Evolutionary conservation across 805 yeast species (phyloP), one percentile per base, ranked within the genome.

Genomic region (Torulaspora quercuum): DNA sequence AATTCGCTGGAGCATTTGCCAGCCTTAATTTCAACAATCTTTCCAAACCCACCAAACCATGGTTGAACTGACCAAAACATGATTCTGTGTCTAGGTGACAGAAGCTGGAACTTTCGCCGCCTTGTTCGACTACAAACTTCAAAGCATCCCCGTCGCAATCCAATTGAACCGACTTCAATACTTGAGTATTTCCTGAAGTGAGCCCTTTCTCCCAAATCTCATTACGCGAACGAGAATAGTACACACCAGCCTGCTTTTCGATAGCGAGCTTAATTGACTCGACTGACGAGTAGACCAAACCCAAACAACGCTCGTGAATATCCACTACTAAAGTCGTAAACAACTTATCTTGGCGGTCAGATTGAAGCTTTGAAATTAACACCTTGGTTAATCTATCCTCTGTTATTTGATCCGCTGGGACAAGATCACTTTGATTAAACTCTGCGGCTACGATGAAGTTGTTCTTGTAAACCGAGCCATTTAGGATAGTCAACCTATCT

Each of bases 171-270:
- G 70, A 64, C 15, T 82, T 48, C 31, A 92, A 70, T 48, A 71
- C 70, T 65, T 92, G 98, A 1, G 94, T 85, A 35, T 95, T 95
- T 13, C 98, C 98, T n/a, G 95, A 83, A 2, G 96, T 85, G 38
- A 82, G 82, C 19, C 98, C 98, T 62, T 92, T 92, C 61, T 80
- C 83, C 98, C 98, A 92, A 41, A 92, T 72, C 28, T 95, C 97
- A 44, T 86, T 79, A 53, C 82, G 80, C 38, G 73, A 68, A 52
- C 98, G 80, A 6, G 96, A 86, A 62, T 83, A 96, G 64, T 92
- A 92, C 2, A 92, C 95, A 40, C 98, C 98, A 7, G 85, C 78
- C 33, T 76, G 73, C 14, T 85, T 81, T 42, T 76, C 76, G 49
- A 92, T 75, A 8, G 97, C 92, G 52, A 83, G 89, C 28, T 73